These are phyloP conservation scores for Casaregolazyma lundiana DNA, from an alignment of 1,139 yeast species.

Conservation along the genomic window DNA sequence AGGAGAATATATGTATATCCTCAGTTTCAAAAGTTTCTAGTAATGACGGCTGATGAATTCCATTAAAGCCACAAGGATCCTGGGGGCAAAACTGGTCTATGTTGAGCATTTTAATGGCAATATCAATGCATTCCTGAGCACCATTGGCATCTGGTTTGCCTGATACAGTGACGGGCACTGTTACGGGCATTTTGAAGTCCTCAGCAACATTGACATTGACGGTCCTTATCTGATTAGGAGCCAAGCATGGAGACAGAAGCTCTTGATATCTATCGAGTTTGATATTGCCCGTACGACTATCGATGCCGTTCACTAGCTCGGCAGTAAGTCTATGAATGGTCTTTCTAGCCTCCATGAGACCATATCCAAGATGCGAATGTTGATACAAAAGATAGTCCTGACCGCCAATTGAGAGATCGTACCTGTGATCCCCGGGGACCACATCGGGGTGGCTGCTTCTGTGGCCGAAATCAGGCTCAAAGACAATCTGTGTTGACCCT, in stretches of 20 bases:
- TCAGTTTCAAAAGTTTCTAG: slow-evolving; percentile 64
- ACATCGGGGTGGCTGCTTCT: slow-evolving; percentile 37
- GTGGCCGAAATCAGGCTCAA: slow-evolving; percentile 60
- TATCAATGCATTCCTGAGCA: slow-evolving; percentile 66
- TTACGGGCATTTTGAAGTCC: slow-evolving; percentile 14
- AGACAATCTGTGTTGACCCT: slow-evolving; percentile 94
- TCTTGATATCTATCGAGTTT: slow-evolving; percentile 6
- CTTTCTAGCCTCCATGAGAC: slow-evolving; percentile 87
- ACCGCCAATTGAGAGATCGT: slow-evolving; percentile 68
- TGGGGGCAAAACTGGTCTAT: slow-evolving; percentile 66
- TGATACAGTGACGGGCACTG: slow-evolving; percentile 54
- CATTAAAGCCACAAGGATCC: slow-evolving; percentile 86
- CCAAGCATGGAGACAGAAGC: slow-evolving; percentile 70
- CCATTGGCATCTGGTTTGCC: slow-evolving; percentile 49
- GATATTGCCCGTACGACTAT: slow-evolving; percentile 6
- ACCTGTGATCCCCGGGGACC: slow-evolving; percentile 81
- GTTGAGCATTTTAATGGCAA: slow-evolving; percentile 71
- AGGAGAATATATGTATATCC: slow-evolving; percentile 80
- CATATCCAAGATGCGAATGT: slow-evolving; percentile 87
- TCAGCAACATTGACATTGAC: slow-evolving; percentile 22
- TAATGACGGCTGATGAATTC: slow-evolving; percentile 90
- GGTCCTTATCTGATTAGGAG: slow-evolving; percentile 58
- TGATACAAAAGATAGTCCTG: slow-evolving; percentile 72
- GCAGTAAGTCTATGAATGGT: slow-evolving; percentile 53
- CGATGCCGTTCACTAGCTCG: slow-evolving; percentile 6